Evolutionary conservation across 129 eudicot species (phyloP), one percentile per base, ranked within the genome.

Genomic region (Flaveria robusta): DNA sequence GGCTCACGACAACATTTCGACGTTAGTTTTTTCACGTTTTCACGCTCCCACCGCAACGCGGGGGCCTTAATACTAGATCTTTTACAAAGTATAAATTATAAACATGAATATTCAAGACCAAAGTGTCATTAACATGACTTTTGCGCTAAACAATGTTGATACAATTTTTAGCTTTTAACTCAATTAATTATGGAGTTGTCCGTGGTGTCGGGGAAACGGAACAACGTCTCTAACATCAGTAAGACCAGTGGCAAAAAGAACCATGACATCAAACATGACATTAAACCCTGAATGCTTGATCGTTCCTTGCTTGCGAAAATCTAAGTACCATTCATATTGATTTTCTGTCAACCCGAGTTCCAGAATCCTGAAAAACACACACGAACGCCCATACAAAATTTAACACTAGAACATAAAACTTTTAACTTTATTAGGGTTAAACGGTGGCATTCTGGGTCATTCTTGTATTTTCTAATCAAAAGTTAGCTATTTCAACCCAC

Each of bases 271-370:
- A 54, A 90, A 87, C 15, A 43, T 75, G 19, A 93, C 82, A 37
- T 88, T 83, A 81, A 93, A 90, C 26, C 97, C 98, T 0, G 96
- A 81, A 70, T 82, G 85, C 24, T 83, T 85, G 60, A 74, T 96
- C 0, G 88, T 79, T n/a, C 97, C 97, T 58, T 93, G 91, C 84
- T 85, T 83, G 7, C 87, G 87, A 55, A 93, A 91, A 84, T 90
- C 97, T 49, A 90, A 49, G 68, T 88, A 93, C 98, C 98, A 90
- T 66, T 90, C 85, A 18, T 82, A 88, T 59, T 87, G 87, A 81
- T 90, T 56, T 60, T 83, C 82, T 24, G 66, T 71, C 81, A 88
- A 68, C 16, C 89, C 89, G 59, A 85, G 20, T 77, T 90, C 98
- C 62, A 78, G 45, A 42, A 93, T 87, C 83, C 97, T 90, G 86